Evolutionary conservation across 768 basidiomycete genomes (phyloP), one percentile per base, ranked within the genome.

Genomic region (Tricholoma matsutake): DNA sequence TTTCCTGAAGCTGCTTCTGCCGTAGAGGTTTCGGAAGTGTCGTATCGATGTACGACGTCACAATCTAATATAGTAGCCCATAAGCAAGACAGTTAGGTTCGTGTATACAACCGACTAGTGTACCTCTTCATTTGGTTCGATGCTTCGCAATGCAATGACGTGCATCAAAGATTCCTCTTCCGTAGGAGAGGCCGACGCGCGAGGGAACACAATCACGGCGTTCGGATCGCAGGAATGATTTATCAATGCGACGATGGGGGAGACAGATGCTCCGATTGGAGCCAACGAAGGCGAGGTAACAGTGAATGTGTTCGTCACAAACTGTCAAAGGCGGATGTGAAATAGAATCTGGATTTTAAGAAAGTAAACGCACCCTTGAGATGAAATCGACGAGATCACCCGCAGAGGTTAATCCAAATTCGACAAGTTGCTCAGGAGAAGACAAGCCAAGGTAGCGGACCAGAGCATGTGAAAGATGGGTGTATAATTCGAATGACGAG

Each of bases 171-270:
- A 86, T 68, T 89, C 88, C 28, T 79, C 72, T 18, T 59, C 67
- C 0, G 67, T 61, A 1, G 73, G 65, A 13, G 71, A 62, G 11
- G 68, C 70, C 4, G 78, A 70, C 3, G 79, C 71, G 4, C 84
- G 79, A 54, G 96, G 95, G 69, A 96, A 98, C 3, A 98, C 92
- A n/a, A 96, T 83, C 32, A 89, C 92, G 0, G 90, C 93, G 68
- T 97, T 96, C 0, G 93, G 92, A 20, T 84, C 81, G 68, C 94
- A 96, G 0, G 90, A 91, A 69, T 98, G 95, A 68, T 97, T 97
- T 59, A 91, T 82, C 10, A 97, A 77, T 0, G 95, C 95, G 4
- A 88, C 75, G 0, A 83, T 67, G 0, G 96, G 95, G 0, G 92
- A 91, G 13, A 96, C 81, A n/a, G 89, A 86, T 2, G 88, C 87